Evolutionary conservation across 1,284 basidiomycete genomes (phyloP).

Genomic region (Sphagnurus paluster): DNA sequence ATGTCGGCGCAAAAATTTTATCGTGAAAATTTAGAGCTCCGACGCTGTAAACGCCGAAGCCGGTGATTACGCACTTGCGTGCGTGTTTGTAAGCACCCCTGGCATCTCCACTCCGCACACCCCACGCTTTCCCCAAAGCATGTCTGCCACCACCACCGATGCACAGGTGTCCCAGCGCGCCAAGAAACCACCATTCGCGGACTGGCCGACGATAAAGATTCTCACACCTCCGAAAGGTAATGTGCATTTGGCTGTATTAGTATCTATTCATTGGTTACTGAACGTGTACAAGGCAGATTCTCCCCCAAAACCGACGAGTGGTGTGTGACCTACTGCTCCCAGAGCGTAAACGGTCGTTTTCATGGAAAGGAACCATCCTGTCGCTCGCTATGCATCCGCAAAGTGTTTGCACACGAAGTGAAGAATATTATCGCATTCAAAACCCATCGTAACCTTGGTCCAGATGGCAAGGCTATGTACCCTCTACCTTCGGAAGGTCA

Average conservation of each 20-base stretch:
- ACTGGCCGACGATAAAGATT: conserved; percentile 52
- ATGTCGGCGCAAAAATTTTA: conserved; percentile 25
- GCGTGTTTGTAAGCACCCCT: conserved; percentile 5
- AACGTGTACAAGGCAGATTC: conserved; percentile 43
- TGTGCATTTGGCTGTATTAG: conserved; percentile 3
- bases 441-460: conserved; percentile 35
- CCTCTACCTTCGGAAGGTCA: conserved; percentile 67
- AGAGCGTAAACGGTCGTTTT: conserved; percentile 59
- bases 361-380: conserved; percentile 59
- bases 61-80: conserved; percentile 13
- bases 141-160: conserved; percentile 14
- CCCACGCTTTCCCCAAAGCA: not conserved
- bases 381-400: conserved; percentile 68
- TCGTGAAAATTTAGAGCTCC: conserved; percentile 24
- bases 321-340: conserved; percentile 72
- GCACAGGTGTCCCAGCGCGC: conserved; percentile 25
- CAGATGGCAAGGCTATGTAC: conserved; percentile 48
- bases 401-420: conserved; percentile 72
- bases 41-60: conserved; percentile 24
- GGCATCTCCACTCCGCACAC: conserved; percentile 1
- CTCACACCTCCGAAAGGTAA: conserved; percentile 46
- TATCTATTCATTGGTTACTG: conserved; percentile 5
- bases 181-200: conserved; percentile 39
- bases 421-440: conserved; percentile 52
- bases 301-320: conserved; percentile 67